Base-by-base conservation (phyloP, 129 eudicot genomes). In the Glebionis coronaria region DNA sequence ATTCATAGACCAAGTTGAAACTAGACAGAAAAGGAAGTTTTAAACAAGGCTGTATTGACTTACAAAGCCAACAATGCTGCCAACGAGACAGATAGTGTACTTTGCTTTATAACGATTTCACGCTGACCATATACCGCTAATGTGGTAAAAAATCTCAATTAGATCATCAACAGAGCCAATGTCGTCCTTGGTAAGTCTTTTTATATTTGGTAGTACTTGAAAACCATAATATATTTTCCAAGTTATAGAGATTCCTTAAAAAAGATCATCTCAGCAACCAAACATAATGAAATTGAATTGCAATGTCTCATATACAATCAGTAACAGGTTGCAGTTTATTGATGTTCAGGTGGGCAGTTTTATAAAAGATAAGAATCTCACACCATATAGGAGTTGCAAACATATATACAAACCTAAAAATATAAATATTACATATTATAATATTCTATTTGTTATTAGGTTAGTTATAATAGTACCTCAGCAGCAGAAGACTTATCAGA, bases 401-500 rank as follows among this genome's bases (percentile, higher is more conserved):
- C 12, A 2, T 56, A 47, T 12, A 31, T 4, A 2, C 9, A 53
- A 53, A 53, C 58, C 25, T 19, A n/a, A 51, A n/a, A 51, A 20
- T 31, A 5, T 3, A 31, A 31, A 31, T 3, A 31, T 51, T n/a
- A n/a, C n/a, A n/a, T n/a, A n/a, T n/a, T n/a, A 25, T 27, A 25
- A 50, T 44, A 28, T 47, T 14, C 21, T 16, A 4, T 11, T 56
- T 35, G 44, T 35, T n/a, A n/a, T n/a, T 67, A 51, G 19, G 50
- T 29, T 23, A 5, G 68, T 55, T 56, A 64, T 18, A 76, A 29
- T 29, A 69, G 58, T 59, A 91, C 97, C 95, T 91, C 90, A 18
- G 83, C 68, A 35, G 75, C 79, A 76, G 84, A 76, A 76, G 88
- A 87, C 67, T 61, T 80, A 73, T 87, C 80, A 75, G 97, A 91